Evolutionary conservation across 305 asterid species (phyloP), one percentile per base, ranked within the genome.

Genomic region (Solanum hybrid): DNA sequence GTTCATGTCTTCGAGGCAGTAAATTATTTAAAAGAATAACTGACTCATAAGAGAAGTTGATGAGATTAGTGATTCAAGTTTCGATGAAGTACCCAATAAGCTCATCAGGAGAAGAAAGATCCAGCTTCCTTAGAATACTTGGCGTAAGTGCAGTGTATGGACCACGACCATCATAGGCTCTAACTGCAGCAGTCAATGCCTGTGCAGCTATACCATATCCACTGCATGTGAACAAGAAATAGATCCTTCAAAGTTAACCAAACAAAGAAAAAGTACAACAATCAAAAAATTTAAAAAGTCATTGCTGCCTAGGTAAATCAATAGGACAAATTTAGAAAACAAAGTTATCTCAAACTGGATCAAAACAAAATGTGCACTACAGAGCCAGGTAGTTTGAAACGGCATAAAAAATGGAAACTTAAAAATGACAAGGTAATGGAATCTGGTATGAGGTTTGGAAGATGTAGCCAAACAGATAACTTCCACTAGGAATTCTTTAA

Each of bases 141-240:
- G 88, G 69, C 11, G 95, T 93, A 76, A 96, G 95, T 19, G 91
- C 89, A 80, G 99, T 95, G 86, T 56, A 88, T 13, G 96, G 96
- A 89, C 98, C 99, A 76, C 99, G 97, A 6, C 99, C 98, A 86
- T 96, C 99, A 81, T 95, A 93, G 89, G 96, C 99, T 93, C 98
- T 93, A 84, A 95, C 91, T 38, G 94, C 94, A 87, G 99, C 98
- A 81, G 98, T 95, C 92, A 96, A 91, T 76, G 99, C 99, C 90
- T 92, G 96, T 38, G 99, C 98, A 90, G 96, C 93, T 91, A 96
- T 96, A 72, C 97, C 98, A 91, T 95, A 96, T 29, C 96, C 99
- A 91, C 98, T 96, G 94, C 94, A 94, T 76, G 90, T 86, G 88
- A 85, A 78, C 64, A 82, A 87, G 36, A 86, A 56, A 9, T 71